Percentiles rank a stretch among this genome's conserved stretches.
These are phyloP conservation scores for Monilinia laxa DNA, from an alignment of 2,329 filamentous ascomycete genomes.

Conservation along the genomic window DNA sequence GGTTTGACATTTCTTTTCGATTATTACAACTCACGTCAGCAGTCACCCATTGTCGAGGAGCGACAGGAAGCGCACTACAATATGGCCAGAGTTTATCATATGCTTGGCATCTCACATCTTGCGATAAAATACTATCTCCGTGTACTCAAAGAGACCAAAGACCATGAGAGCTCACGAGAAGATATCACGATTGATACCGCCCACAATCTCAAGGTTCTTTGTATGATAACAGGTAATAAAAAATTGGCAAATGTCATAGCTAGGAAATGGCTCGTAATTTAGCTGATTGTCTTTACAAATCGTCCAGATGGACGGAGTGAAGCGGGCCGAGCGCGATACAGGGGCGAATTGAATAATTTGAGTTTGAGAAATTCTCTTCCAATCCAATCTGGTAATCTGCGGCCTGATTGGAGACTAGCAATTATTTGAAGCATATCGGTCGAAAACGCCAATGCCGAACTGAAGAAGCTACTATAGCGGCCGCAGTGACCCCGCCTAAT, in stretches of 20 bases:
- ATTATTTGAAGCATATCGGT: neutral
- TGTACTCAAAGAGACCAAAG: constrained; percentile 45
- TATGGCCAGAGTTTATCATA: constrained; percentile 72
- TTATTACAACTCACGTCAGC: constrained; percentile 63
- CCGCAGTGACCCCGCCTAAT: constrained; percentile 9
- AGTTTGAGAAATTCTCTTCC: neutral
- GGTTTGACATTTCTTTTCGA: constrained; percentile 76
- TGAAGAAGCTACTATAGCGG: constrained; percentile 1
- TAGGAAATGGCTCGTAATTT: constrained; percentile 52
- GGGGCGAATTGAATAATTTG: constrained; percentile 11
- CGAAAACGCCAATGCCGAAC: neutral
- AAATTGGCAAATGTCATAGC: constrained; percentile 60
- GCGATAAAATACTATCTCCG: constrained; percentile 69
- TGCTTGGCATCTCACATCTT: constrained; percentile 69
- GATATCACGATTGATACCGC: constrained; percentile 70
- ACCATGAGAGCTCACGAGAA: constrained; percentile 42
- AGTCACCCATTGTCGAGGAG: constrained; percentile 43
- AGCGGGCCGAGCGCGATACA: neutral
- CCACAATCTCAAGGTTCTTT: constrained; percentile 70
- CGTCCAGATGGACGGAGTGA: neutral
- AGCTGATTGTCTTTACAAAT: constrained; percentile 6
- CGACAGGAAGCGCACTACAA: constrained; percentile 81
- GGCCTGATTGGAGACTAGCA: constrained; percentile 1
- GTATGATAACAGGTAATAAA: constrained; percentile 62
- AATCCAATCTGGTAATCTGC: constrained; percentile 5